Conservation (phyloP, 2,329 filamentous ascomycete species). For the Gliomastix tumulicola region DNA sequence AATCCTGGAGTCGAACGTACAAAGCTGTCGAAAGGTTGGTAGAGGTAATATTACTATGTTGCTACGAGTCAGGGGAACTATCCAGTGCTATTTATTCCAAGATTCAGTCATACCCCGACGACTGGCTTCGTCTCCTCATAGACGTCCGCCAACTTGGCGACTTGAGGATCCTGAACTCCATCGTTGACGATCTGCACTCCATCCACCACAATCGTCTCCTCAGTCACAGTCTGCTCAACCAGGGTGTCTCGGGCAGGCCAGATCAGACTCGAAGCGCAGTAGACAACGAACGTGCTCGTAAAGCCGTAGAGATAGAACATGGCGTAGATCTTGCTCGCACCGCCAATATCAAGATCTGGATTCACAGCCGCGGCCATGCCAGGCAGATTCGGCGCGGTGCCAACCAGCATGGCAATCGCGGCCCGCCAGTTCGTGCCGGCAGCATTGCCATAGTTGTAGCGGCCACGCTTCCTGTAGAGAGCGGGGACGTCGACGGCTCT, state of each 20-base stretch:
- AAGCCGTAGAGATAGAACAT: constrained; percentile 11
- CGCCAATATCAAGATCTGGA: constrained; percentile 3
- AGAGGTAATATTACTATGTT: too few species aligned
- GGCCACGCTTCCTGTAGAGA: constrained; percentile 25
- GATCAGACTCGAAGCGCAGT: constrained; percentile 6
- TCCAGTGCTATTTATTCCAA: too few species aligned
- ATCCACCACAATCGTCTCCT: constrained; percentile 2
- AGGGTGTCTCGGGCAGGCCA: constrained; percentile 8
- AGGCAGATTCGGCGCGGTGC: constrained; percentile 48
- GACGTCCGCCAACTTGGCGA: too few species aligned
- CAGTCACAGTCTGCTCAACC: constrained; percentile 5
- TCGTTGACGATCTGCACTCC: background rate
- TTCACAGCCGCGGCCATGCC: constrained; percentile 30
- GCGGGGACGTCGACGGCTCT: constrained; percentile 35
- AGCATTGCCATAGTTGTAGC: constrained; percentile 31
- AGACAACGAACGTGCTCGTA: constrained; percentile 3
- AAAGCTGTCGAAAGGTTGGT: too few species aligned
- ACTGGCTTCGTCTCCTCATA: too few species aligned
- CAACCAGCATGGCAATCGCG: constrained; percentile 45
- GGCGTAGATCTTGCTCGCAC: constrained; percentile 7
- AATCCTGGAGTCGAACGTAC: too few species aligned
- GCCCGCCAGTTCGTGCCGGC: constrained; percentile 53
- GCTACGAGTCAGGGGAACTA: too few species aligned
- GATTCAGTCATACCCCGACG: too few species aligned
- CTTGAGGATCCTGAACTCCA: background rate